Conservation (phyloP, 306 rosid genomes). For the Cotoneaster glaucophyllus region DNA sequence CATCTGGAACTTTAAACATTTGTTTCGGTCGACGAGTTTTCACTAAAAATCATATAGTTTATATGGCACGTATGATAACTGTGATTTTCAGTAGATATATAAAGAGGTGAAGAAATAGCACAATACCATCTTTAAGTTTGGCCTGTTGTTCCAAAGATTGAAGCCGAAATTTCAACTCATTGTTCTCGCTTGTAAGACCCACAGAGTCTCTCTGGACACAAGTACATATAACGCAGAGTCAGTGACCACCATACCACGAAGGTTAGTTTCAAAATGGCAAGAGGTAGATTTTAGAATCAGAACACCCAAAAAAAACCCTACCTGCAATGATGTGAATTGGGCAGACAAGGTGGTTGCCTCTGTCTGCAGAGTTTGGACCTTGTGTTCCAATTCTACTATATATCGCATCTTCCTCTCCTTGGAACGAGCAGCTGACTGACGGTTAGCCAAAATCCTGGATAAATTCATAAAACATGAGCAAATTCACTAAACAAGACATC, state of each 20-base stretch:
- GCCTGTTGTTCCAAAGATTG: slow-evolving; percentile 84
- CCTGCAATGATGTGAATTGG: slow-evolving; percentile 68
- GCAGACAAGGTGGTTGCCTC: slow-evolving; percentile 78
- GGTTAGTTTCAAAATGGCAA: not conserved
- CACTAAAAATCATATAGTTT: not conserved
- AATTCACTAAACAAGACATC: not conserved
- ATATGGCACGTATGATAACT: not conserved
- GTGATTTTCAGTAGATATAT: not conserved
- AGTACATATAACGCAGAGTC: slow-evolving; percentile 4
- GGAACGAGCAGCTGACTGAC: slow-evolving; percentile 90
- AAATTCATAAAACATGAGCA: slow-evolving; percentile 5
- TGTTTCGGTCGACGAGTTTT: not conserved
- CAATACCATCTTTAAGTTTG: slow-evolving; percentile 71
- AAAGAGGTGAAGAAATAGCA: slow-evolving; percentile 13
- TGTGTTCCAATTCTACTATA: slow-evolving; percentile 79
- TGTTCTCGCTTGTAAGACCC: slow-evolving; percentile 57
- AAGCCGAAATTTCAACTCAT: slow-evolving; percentile 74
- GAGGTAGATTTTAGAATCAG: not conserved
- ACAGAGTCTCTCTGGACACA: slow-evolving; percentile 46
- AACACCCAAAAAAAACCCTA: slow-evolving; percentile 17
- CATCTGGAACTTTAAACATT: not conserved
- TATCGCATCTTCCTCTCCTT: slow-evolving; percentile 70
- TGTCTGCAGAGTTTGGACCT: slow-evolving; percentile 86
- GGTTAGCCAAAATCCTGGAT: slow-evolving; percentile 83
- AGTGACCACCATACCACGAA: not conserved